A percentile compares a stretch with the other conserved stretches of the same genome.
Conservation (phyloP, 176 grass and related monocot genomes). For the Musa beccarii region DNA sequence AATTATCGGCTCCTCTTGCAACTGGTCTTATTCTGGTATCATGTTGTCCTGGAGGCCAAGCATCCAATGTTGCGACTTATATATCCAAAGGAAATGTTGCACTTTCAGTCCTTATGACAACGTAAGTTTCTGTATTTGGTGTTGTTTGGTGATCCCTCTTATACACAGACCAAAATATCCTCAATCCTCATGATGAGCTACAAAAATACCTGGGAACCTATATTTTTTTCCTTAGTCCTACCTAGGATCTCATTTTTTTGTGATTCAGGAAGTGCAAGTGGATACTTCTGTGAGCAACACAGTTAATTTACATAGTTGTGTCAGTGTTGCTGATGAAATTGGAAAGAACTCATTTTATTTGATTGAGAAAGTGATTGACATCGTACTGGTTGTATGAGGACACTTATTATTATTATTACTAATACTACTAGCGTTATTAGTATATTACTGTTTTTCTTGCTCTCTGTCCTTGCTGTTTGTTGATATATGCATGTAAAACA, state of each 20-base stretch:
- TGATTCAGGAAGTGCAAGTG: not conserved
- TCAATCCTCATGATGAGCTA: not conserved
- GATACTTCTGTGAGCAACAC: not conserved
- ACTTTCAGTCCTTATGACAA: constrained; percentile 99
- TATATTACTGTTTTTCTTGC: not conserved
- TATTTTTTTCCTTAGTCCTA: not conserved
- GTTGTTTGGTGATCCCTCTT: not conserved
- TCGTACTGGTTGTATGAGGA: not conserved
- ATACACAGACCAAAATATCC: not conserved
- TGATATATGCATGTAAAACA: not conserved
- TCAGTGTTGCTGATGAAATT: not conserved
- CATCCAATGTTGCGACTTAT: constrained; percentile 97
- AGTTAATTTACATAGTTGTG: not conserved
- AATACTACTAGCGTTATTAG: too few species aligned
- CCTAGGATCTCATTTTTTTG: not conserved
- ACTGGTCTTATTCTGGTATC: constrained; percentile 97
- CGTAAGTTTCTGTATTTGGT: constrained; percentile 37
- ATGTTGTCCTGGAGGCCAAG: constrained; percentile 97
- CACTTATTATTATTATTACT: not conserved
- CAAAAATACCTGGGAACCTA: not conserved
- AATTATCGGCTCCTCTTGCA: constrained; percentile 87
- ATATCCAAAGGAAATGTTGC: constrained; percentile 99
- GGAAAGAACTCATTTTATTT: not conserved
- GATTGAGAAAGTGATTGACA: not conserved
- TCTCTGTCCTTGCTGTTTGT: not conserved